phyloP scores from a whole-genome alignment of 2,329 filamentous ascomycete genomes.

The Lasiodiplodia theobromae region DNA sequence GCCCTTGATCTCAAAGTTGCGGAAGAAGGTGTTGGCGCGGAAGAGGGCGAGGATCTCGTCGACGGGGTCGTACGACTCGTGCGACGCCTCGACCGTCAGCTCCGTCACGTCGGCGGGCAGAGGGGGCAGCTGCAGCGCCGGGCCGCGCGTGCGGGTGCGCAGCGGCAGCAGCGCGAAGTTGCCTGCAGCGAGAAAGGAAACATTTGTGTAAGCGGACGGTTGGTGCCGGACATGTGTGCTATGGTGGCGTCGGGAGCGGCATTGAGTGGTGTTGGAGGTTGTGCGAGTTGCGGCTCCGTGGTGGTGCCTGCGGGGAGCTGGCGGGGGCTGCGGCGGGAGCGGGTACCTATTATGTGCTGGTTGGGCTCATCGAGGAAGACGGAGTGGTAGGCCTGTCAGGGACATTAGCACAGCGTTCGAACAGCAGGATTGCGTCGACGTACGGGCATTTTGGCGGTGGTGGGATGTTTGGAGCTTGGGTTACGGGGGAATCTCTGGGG shows the following conservation, averaged over 20 bases:
- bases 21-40: conserved; percentile 98
- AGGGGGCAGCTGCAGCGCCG: conserved; percentile 81
- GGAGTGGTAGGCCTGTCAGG: conserved; percentile 87
- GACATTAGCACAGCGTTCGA: not conserved
- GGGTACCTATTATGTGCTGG: conserved; percentile 68
- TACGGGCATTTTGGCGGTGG: conserved; percentile 55
- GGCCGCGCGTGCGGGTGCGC: conserved; percentile 93
- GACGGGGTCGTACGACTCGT: conserved; percentile 93
- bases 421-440: conserved; percentile 32
- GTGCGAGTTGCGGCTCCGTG: conserved; percentile 17
- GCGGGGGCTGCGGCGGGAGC: conserved; percentile 14
- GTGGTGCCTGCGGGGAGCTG: conserved; percentile 28
- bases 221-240: not conserved
- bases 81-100: conserved; percentile 74
- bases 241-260: conserved; percentile 3
- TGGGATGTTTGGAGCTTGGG: conserved; percentile 17
- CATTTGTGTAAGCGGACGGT: conserved; percentile 11
- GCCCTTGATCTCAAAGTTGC: conserved; percentile 99
- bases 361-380: conserved; percentile 87
- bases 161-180: conserved; percentile 96
- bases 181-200: conserved; percentile 57
- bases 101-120: conserved; percentile 62
- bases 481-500: conserved; percentile 36
- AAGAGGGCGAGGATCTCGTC: conserved; percentile 94
- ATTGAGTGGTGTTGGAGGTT: conserved; percentile 7